phyloP scores from a whole-genome alignment of 176 grass and related monocot species.

The Puccinellia tenuiflora region DNA sequence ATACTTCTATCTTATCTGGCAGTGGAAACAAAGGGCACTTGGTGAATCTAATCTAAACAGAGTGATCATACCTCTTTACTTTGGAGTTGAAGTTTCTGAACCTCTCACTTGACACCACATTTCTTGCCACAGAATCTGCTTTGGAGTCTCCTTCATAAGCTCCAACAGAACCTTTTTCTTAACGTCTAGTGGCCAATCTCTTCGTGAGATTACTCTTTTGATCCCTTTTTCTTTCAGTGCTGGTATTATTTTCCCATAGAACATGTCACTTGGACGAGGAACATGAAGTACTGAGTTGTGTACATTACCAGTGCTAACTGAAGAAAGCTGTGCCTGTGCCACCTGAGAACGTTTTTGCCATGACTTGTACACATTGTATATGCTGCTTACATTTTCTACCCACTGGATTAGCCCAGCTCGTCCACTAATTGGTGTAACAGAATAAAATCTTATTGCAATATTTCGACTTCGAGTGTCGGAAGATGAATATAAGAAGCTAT shows the following conservation, averaged over 20 bases:
- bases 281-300: constrained; percentile 66
- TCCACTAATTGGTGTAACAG: constrained; percentile 90
- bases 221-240: constrained; percentile 99
- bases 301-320: constrained; percentile 43
- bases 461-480: constrained; percentile 54
- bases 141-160: constrained; percentile 95
- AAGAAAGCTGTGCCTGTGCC: constrained; percentile 72
- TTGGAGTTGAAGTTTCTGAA: constrained; percentile 89
- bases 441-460: constrained; percentile 77
- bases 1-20: constrained; percentile 18
- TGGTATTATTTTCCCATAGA: constrained; percentile 99
- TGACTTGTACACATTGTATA: constrained; percentile 95
- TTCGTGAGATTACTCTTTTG: constrained; percentile 94
- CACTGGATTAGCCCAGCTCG: constrained; percentile 93
- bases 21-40: constrained; percentile 3
- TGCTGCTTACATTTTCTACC: constrained; percentile 94
- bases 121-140: constrained; percentile 88
- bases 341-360: constrained; percentile 84
- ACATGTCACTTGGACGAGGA: constrained; percentile 95
- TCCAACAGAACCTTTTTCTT: constrained; percentile 93
- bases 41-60: constrained; percentile 11
- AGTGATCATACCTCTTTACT: constrained; percentile 58
- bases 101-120: constrained; percentile 97
- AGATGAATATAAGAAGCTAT: constrained; percentile 65
- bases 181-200: constrained; percentile 96